These are phyloP conservation scores for Candida pini DNA, from an alignment of 805 yeast genomes.

Conservation along the genomic window DNA sequence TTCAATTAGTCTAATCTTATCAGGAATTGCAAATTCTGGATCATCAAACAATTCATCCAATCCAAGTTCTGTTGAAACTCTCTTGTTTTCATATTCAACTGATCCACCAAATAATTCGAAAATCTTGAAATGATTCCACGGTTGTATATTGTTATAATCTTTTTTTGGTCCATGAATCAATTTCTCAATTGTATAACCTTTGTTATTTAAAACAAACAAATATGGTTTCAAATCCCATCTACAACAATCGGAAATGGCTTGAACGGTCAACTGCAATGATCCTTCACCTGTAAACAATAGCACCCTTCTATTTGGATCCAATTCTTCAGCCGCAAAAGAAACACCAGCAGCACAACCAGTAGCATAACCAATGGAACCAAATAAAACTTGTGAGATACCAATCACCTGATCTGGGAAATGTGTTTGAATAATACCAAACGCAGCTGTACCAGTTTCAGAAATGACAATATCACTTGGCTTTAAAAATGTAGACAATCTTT, in stretches of 20 bases:
- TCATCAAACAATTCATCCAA: conserved; percentile 41
- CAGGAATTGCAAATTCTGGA: conserved; percentile 40
- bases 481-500: conserved; percentile 51
- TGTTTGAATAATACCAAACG: conserved; percentile 59
- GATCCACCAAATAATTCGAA: conserved; percentile 54
- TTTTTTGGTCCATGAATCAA: conserved; percentile 62
- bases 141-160: conserved; percentile 53
- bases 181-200: conserved; percentile 72
- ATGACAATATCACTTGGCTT: conserved; percentile 56
- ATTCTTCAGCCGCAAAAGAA: conserved; percentile 55
- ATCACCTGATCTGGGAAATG: conserved; percentile 53
- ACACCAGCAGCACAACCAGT: conserved; percentile 61
- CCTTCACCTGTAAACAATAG: conserved; percentile 71
- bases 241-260: conserved; percentile 65
- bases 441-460: conserved; percentile 64
- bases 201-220: conserved; percentile 63
- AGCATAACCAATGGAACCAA: conserved; percentile 64
- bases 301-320: conserved; percentile 55
- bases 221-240: conserved; percentile 65
- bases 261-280: conserved; percentile 68
- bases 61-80: conserved; percentile 50
- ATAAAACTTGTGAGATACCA: conserved; percentile 62
- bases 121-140: conserved; percentile 52
- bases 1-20: conserved; percentile 55
- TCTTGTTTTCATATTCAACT: conserved; percentile 40